Evolutionary conservation across 2,329 filamentous ascomycete species (phyloP), one percentile per base, ranked within the genome.

Genomic region (Alternaria longipes): DNA sequence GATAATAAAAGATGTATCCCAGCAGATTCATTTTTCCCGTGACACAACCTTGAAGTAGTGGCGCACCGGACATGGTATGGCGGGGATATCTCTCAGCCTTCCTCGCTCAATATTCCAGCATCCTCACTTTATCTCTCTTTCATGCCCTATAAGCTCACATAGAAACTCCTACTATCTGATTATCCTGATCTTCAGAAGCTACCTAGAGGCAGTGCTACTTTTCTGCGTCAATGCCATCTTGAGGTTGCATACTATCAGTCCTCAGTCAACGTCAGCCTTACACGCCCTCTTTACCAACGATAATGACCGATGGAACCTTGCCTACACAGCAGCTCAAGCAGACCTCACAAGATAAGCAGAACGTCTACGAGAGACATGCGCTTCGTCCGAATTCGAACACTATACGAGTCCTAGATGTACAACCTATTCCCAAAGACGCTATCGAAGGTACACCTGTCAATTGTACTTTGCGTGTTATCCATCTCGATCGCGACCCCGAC

Each of bases 301-400:
- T 9, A n/a, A 44, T 44, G 41, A 4, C 22, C 3, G 14, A 44
- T n/a, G 7, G 3, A 5, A 8, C 8, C 22, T n/a, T 11, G 5
- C 3, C 0, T 26, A 9, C 16, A n/a, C 7, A 5, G 7, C 12
- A 26, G 5, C 5, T 14, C 11, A 4, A 16, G 1, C 0, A n/a
- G 0, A n/a, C 0, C 7, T 1, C 7, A 44, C 24, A 8, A 26
- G 3, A 26, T 0, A 26, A 44, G 14, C 41, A 24, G 4, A 8
- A 20, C 2, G 22, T 44, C 3, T 44, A 44, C 8, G 20, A 44
- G 9, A 44, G 3, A 16, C 41, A 44, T 6, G 20, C 14, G 8
- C 41, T 44, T 16, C 0, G 1, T 7, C 12, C 41, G 3, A 2
- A 26, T 26, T 9, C 41, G 2, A 44, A 5, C 8, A 14, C 22